Percentiles rank a stretch among this genome's conserved stretches.
Evolutionary conservation across 352 stramenopile genomes (phyloP).

Genomic region (Thraustochytrium striatum): DNA sequence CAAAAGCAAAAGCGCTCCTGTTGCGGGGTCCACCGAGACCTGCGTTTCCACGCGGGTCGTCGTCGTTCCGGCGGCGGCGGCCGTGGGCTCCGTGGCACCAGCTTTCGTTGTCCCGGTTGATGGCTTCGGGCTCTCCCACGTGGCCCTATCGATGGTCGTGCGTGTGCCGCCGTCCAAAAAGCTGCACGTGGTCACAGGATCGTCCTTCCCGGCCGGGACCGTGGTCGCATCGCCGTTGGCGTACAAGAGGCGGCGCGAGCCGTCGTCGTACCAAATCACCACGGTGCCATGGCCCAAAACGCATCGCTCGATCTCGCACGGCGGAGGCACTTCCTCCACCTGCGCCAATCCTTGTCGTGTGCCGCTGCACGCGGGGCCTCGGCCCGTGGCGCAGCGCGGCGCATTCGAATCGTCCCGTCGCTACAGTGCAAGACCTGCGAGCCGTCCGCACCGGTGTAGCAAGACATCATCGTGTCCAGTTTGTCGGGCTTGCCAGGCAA

Average conservation of each 20-base stretch:
- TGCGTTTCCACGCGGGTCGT: no score
- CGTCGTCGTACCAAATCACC: neutral
- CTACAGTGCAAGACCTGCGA: conserved; percentile 6
- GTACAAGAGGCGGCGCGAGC: neutral
- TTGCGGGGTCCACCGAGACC: no score
- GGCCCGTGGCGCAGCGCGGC: neutral
- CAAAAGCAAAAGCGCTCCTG: neutral
- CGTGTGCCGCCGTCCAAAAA: neutral
- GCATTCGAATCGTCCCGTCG: conserved; percentile 13
- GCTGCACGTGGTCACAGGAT: neutral
- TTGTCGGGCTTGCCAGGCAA: conserved; percentile 33
- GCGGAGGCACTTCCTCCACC: no score
- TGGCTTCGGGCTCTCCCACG: neutral
- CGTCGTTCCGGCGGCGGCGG: neutral
- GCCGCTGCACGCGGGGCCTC: neutral
- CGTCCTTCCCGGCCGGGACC: neutral
- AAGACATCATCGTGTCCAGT: conserved; percentile 7
- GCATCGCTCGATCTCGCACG: neutral
- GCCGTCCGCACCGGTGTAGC: conserved; percentile 7
- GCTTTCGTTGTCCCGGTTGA: no score
- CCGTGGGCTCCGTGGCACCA: neutral
- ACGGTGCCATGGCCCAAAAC: conserved; percentile 12
- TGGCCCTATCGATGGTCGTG: no score
- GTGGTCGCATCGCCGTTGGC: neutral
- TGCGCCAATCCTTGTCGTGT: no score